Conservation (phyloP, 2,329 filamentous ascomycete species). For the Diaporthe batatas region DNA sequence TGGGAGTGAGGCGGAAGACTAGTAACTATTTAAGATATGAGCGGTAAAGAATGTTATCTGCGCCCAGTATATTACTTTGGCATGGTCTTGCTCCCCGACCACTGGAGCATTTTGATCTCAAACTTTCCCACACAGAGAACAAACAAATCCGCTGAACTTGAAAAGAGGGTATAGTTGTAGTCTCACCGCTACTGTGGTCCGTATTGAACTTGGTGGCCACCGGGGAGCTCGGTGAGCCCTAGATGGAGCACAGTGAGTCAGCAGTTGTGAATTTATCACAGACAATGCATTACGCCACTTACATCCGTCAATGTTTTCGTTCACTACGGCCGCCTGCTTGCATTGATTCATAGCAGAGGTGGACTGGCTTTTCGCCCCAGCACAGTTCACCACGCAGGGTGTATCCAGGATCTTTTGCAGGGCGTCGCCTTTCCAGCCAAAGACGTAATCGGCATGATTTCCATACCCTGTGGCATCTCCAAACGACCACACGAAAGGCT, state of each 20-base stretch:
- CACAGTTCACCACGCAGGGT: constrained; percentile 45
- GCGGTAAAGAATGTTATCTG: background rate
- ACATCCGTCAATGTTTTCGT: constrained; percentile 49
- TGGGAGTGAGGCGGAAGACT: background rate
- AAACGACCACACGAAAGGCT: constrained; percentile 48
- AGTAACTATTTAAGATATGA: background rate
- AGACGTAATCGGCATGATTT: constrained; percentile 53
- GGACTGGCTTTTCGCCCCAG: constrained; percentile 46
- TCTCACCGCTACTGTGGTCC: background rate
- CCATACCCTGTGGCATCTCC: constrained; percentile 52
- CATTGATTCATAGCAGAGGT: constrained; percentile 46
- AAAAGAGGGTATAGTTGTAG: background rate
- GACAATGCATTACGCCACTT: constrained; percentile 40
- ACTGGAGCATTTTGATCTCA: background rate
- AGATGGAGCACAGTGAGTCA: background rate
- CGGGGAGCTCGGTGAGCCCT: constrained; percentile 26
- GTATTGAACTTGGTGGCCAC: constrained; percentile 14
- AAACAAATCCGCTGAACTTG: background rate
- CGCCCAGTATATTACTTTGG: background rate
- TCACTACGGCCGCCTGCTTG: constrained; percentile 45
- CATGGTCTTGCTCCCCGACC: background rate
- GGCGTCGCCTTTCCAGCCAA: constrained; percentile 49
- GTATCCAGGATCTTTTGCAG: constrained; percentile 50
- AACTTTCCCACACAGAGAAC: background rate
- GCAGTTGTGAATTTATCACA: background rate